phyloP scores from a whole-genome alignment of 768 basidiomycete genomes.

The Favolaschia claudopus region DNA sequence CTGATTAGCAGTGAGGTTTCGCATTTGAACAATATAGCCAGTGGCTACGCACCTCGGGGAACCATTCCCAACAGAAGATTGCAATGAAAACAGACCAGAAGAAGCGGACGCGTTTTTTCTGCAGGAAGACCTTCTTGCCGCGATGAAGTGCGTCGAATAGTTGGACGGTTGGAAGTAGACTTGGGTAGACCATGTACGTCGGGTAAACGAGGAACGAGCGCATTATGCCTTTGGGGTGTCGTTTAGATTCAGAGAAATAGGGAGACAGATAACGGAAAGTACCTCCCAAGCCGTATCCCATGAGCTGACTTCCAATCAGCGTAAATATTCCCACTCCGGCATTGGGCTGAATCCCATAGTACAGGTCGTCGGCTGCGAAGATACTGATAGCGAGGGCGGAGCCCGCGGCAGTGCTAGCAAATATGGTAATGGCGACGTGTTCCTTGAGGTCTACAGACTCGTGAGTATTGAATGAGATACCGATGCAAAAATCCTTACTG shows the following conservation, averaged over 20 bases:
- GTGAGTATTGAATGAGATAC: background rate
- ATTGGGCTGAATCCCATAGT: slow-evolving; percentile 55
- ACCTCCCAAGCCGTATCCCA: slow-evolving; percentile 52
- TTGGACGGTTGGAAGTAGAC: slow-evolving; percentile 40
- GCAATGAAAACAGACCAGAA: slow-evolving; percentile 61
- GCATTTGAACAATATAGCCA: slow-evolving; percentile 37
- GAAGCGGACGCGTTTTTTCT: slow-evolving; percentile 62
- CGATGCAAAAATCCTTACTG: slow-evolving; percentile 47
- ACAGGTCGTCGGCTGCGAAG: slow-evolving; percentile 61
- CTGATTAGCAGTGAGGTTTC: background rate
- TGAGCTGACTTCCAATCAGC: slow-evolving; percentile 45
- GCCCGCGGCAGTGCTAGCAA: slow-evolving; percentile 64
- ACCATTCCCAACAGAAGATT: slow-evolving; percentile 64
- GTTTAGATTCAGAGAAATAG: background rate
- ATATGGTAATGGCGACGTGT: slow-evolving; percentile 69
- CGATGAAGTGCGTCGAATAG: slow-evolving; percentile 58
- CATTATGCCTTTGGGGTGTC: slow-evolving; percentile 4
- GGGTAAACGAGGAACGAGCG: slow-evolving; percentile 37
- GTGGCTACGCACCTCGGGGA: slow-evolving; percentile 50
- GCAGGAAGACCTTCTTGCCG: slow-evolving; percentile 48
- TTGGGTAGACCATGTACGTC: slow-evolving; percentile 55
- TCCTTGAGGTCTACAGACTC: slow-evolving; percentile 61
- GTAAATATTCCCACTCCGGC: slow-evolving; percentile 52
- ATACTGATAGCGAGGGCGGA: slow-evolving; percentile 66
- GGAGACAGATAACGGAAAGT: background rate